phyloP scores from a whole-genome alignment of 108 stramenopile species.

The Cyclotella distinguenda region DNA sequence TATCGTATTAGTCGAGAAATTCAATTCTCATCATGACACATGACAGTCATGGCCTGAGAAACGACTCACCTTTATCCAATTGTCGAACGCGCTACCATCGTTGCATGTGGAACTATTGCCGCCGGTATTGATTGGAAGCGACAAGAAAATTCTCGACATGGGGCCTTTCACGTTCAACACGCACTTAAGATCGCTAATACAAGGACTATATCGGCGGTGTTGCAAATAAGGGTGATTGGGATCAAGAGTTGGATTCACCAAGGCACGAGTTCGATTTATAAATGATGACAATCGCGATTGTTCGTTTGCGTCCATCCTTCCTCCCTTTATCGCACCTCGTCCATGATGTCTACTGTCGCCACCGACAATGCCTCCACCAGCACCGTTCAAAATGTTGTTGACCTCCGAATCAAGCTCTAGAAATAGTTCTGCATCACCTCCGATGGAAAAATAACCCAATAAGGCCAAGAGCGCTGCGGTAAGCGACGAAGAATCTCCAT shows the following conservation, averaged over 20 bases:
- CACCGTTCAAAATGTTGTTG: conserved; percentile 15
- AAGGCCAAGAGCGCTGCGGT: conserved; percentile 23
- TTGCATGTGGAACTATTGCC: background rate
- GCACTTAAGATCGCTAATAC: conserved; percentile 91
- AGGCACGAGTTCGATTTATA: conserved; percentile 8
- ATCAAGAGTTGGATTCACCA: conserved; percentile 50
- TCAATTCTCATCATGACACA: too few species aligned
- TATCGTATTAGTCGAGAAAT: too few species aligned
- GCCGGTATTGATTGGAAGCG: conserved; percentile 11
- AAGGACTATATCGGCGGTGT: conserved; percentile 86
- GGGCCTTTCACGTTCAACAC: conserved; percentile 90
- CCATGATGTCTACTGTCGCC: conserved; percentile 39
- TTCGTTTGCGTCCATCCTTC: background rate
- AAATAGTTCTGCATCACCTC: conserved; percentile 19
- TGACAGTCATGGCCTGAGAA: conserved; percentile 33
- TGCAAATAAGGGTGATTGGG: conserved; percentile 72
- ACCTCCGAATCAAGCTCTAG: conserved; percentile 32
- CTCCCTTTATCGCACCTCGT: conserved; percentile 2
- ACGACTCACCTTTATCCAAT: conserved; percentile 39
- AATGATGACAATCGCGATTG: background rate
- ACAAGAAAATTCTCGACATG: conserved; percentile 82
- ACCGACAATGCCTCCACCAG: conserved; percentile 18
- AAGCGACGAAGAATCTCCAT: conserved; percentile 4
- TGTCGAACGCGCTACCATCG: conserved; percentile 22
- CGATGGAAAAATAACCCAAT: conserved; percentile 26